These are phyloP conservation scores for Aquilaria yunnanensis DNA, from an alignment of 345 rosid species.

Conservation along the genomic window DNA sequence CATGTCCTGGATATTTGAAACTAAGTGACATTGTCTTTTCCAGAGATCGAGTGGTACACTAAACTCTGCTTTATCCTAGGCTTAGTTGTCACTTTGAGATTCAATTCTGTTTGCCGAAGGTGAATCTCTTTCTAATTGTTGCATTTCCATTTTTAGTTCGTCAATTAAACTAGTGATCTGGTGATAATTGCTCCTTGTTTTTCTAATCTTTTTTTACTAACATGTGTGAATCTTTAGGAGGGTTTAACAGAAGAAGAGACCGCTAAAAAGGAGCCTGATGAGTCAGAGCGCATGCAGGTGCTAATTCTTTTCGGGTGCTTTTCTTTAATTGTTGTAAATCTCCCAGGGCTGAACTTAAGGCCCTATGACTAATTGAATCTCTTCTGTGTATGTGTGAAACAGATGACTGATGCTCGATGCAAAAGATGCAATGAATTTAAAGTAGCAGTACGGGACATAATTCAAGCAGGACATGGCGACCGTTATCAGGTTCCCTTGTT, in stretches of 20 bases:
- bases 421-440: constrained; percentile 64
- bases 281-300: constrained; percentile 78
- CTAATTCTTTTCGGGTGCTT: background rate
- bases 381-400: constrained; percentile 5
- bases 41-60: too few species aligned
- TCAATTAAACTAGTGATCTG: background rate
- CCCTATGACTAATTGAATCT: constrained; percentile 5
- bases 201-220: background rate
- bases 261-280: constrained; percentile 79
- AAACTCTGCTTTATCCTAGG: background rate
- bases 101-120: too few species aligned
- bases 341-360: background rate
- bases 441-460: constrained; percentile 85
- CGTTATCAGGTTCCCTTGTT: constrained; percentile 71
- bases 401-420: constrained; percentile 86
- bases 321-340: background rate
- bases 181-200: background rate
- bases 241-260: constrained; percentile 90
- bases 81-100: background rate
- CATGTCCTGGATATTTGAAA: too few species aligned
- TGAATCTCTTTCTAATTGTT: background rate
- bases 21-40: too few species aligned
- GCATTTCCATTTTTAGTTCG: background rate
- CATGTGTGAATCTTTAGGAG: constrained; percentile 41
- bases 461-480: constrained; percentile 95